These are phyloP conservation scores for Pichia sp. DNA, from an alignment of 1,139 yeast species.

Conservation along the genomic window DNA sequence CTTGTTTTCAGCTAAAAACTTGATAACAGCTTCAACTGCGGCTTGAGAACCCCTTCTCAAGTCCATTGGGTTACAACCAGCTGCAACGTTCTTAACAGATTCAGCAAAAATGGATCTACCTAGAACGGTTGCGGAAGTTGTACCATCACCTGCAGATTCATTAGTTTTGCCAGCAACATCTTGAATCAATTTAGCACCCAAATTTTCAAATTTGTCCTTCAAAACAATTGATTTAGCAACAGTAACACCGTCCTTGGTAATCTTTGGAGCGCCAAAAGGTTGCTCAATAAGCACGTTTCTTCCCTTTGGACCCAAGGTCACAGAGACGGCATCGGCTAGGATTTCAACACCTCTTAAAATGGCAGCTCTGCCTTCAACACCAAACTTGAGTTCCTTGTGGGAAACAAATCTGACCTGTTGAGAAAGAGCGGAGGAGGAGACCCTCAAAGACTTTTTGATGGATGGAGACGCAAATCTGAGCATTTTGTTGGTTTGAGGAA, in stretches of 20 bases:
- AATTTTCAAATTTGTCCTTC: constrained; percentile 90
- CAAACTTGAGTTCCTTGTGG: constrained; percentile 95
- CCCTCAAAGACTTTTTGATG: constrained; percentile 31
- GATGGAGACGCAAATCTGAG: constrained; percentile 50
- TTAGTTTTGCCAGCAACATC: constrained; percentile 98
- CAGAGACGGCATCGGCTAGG: constrained; percentile 94
- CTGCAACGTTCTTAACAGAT: constrained; percentile 96
- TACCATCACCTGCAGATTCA: constrained; percentile 99
- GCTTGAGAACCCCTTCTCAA: constrained; percentile 98
- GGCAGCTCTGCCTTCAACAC: constrained; percentile 98
- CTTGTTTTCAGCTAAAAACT: constrained; percentile 81
- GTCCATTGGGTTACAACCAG: constrained; percentile 99
- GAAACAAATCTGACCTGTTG: constrained; percentile 52
- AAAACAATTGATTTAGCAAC: constrained; percentile 86
- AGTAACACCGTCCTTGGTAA: constrained; percentile 99
- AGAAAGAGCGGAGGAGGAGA: background rate
- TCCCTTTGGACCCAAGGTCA: constrained; percentile 97
- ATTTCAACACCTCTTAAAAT: constrained; percentile 92
- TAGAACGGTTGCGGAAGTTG: constrained; percentile 94
- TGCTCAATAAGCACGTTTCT: constrained; percentile 97
- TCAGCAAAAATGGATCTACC: constrained; percentile 97
- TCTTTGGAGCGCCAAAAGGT: constrained; percentile 94
- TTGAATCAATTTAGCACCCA: constrained; percentile 94
- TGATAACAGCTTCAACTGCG: constrained; percentile 94
- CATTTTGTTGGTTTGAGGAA: constrained; percentile 30